A percentile compares a stretch with the other conserved stretches of the same genome.
Evolutionary conservation across 371 early-diverging fungal genomes (phyloP).

Genomic region (Fennellomyces sp.): DNA sequence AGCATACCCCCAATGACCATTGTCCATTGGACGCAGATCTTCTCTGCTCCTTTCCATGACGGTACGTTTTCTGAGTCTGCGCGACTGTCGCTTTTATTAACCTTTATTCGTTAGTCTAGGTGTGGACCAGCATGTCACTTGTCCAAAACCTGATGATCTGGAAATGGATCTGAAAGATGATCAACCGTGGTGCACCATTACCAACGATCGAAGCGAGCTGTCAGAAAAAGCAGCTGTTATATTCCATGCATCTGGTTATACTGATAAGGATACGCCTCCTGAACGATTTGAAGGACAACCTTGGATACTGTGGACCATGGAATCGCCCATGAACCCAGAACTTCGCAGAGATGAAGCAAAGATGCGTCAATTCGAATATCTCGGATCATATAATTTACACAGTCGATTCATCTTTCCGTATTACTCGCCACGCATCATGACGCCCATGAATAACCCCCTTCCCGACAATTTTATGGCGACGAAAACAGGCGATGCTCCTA

Average conservation of each 20-base stretch:
- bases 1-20: slow-evolving; percentile 30
- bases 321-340: slow-evolving; percentile 31
- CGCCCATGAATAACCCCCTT: slow-evolving; percentile 28
- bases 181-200: slow-evolving; percentile 35
- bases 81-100: too few species aligned
- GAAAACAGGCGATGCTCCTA: slow-evolving; percentile 30
- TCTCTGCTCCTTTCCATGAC: slow-evolving; percentile 17
- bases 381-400: slow-evolving; percentile 40
- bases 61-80: too few species aligned
- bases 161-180: neutral
- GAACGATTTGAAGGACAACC: slow-evolving; percentile 17
- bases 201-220: slow-evolving; percentile 14
- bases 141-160: neutral
- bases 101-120: slow-evolving; percentile 3
- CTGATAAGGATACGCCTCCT: neutral
- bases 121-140: slow-evolving; percentile 7
- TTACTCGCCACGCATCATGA: slow-evolving; percentile 30
- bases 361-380: slow-evolving; percentile 36
- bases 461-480: slow-evolving; percentile 28
- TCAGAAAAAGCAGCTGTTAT: slow-evolving; percentile 30
- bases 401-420: slow-evolving; percentile 36
- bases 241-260: slow-evolving; percentile 41
- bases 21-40: slow-evolving; percentile 36
- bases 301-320: slow-evolving; percentile 37
- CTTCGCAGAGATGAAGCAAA: slow-evolving; percentile 17